Conservation (phyloP, 345 rosid genomes). For the Microthlaspi erraticum region DNA sequence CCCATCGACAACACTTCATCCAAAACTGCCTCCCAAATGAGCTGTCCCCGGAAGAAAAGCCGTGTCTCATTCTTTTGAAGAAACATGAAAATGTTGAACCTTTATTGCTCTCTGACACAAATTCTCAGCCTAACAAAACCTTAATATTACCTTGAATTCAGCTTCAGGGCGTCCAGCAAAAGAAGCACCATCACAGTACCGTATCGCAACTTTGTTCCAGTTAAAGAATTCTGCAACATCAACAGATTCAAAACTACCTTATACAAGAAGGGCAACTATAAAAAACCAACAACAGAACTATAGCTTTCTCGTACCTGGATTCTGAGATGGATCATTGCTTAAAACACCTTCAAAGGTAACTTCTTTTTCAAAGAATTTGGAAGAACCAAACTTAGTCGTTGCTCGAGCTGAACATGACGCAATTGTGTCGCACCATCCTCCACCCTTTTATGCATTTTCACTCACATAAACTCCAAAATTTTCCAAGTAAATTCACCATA, state of each 20-base stretch:
- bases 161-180: constrained; percentile 81
- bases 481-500: not conserved
- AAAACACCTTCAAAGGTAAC: constrained; percentile 62
- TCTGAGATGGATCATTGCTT: constrained; percentile 60
- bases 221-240: constrained; percentile 65
- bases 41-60: constrained; percentile 89
- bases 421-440: constrained; percentile 77
- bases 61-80: constrained; percentile 54
- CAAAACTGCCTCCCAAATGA: constrained; percentile 85
- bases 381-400: constrained; percentile 64
- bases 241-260: not conserved
- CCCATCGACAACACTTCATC: constrained; percentile 75
- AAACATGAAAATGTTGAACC: not conserved
- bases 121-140: constrained; percentile 18
- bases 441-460: constrained; percentile 55
- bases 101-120: not conserved
- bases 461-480: not conserved
- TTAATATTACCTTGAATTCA: constrained; percentile 67
- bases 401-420: constrained; percentile 59
- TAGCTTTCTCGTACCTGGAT: constrained; percentile 56
- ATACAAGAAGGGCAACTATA: not conserved
- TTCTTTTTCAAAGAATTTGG: constrained; percentile 57
- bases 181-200: constrained; percentile 96
- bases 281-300: constrained; percentile 1
- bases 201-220: constrained; percentile 84